Evolutionary conservation across 78 protist species (phyloP).

Genomic region (Monocercomonoides exilis): DNA sequence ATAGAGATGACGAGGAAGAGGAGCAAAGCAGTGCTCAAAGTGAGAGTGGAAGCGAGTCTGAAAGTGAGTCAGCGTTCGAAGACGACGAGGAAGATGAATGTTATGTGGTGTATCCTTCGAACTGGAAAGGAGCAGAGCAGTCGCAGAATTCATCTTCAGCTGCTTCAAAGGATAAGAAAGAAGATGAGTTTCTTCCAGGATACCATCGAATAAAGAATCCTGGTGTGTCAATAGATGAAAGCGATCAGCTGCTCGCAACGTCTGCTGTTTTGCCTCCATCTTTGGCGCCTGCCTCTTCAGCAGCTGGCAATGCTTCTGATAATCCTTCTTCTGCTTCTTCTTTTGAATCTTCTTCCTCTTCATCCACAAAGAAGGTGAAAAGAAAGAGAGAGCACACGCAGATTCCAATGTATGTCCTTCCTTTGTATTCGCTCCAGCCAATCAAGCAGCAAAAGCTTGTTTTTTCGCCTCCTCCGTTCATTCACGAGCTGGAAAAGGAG

Average conservation of each 20-base stretch:
- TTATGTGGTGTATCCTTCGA: background rate
- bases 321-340: background rate
- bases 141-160: background rate
- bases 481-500: background rate
- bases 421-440: constrained; percentile 80
- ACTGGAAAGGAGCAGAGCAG: background rate
- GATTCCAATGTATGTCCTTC: constrained; percentile 64
- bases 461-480: constrained; percentile 32
- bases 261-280: background rate
- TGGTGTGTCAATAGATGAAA: too few species aligned
- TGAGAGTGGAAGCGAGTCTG: too few species aligned
- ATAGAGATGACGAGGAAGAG: too few species aligned
- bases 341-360: background rate
- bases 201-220: background rate
- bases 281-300: background rate
- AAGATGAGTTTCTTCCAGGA: background rate
- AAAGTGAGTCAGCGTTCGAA: too few species aligned
- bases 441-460: constrained; percentile 67
- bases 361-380: background rate
- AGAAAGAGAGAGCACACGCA: too few species aligned
- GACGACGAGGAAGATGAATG: constrained; percentile 16
- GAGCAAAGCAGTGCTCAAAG: too few species aligned
- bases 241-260: background rate
- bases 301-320: background rate
- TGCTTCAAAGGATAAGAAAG: background rate